Conservation (phyloP, 345 rosid genomes). For the Geranium rotundifolium region DNA sequence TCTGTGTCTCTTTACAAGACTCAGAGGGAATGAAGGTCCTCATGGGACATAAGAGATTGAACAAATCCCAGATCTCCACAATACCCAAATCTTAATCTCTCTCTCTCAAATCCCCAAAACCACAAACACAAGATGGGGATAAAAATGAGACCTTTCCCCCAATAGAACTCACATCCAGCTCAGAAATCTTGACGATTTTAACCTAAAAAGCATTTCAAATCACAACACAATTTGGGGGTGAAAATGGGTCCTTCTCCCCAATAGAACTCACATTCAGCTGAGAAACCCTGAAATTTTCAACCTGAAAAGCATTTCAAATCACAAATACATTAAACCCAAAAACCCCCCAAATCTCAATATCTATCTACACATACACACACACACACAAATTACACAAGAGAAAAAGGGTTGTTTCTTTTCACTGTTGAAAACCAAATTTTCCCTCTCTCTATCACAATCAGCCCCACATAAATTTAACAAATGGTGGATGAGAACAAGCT, state of each 20-base stretch:
- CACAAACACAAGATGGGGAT: neutral
- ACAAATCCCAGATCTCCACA: slow-evolving; percentile 97
- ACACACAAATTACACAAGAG: neutral
- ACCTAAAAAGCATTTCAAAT: too few species aligned
- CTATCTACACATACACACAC: neutral
- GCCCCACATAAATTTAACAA: neutral
- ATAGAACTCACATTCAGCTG: neutral
- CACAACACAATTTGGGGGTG: neutral
- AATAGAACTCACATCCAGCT: neutral
- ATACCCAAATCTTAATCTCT: slow-evolving; percentile 32
- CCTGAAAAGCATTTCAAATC: neutral
- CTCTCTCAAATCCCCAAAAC: slow-evolving; percentile 17
- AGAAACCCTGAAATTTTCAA: too few species aligned
- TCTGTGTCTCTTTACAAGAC: slow-evolving; percentile 75
- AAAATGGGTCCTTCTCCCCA: slow-evolving; percentile 7
- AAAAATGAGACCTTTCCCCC: slow-evolving; percentile 7
- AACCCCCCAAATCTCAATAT: neutral
- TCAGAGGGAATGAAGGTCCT: slow-evolving; percentile 74
- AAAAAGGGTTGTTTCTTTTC: neutral
- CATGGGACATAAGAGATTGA: slow-evolving; percentile 85
- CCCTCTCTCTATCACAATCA: neutral
- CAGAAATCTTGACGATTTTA: too few species aligned
- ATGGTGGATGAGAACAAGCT: neutral
- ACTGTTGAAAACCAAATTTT: neutral
- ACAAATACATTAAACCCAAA: neutral